Percentiles rank a stretch among this genome's conserved stretches.
These are phyloP conservation scores for Iris pallida DNA, from an alignment of 116 monocot species.

Conservation along the genomic window DNA sequence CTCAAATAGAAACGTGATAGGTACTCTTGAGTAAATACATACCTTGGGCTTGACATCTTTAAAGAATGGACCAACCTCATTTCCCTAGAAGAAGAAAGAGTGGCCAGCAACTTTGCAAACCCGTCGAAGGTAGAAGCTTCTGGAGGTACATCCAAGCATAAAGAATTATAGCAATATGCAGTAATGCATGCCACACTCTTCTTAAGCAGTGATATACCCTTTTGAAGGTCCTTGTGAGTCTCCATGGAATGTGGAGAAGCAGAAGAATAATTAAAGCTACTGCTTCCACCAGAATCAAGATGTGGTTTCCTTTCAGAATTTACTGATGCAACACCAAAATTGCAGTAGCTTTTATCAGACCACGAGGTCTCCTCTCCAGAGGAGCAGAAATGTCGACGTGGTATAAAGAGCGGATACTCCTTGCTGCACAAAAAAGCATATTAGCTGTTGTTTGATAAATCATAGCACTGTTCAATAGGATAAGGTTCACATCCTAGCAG, in stretches of 20 bases:
- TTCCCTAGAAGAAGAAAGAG: constrained; percentile 75
- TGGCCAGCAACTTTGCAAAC: constrained; percentile 71
- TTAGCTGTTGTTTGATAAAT: constrained; percentile 4
- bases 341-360: constrained; percentile 71
- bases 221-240: constrained; percentile 83
- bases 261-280: constrained; percentile 60
- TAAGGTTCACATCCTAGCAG: constrained; percentile 1
- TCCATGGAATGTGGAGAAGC: constrained; percentile 68
- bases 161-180: constrained; percentile 72
- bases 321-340: constrained; percentile 85
- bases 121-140: constrained; percentile 94
- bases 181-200: constrained; percentile 97
- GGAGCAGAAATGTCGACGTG: constrained; percentile 72
- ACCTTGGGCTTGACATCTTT: constrained; percentile 66
- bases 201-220: constrained; percentile 88
- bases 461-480: background rate
- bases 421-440: constrained; percentile 46
- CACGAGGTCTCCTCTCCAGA: constrained; percentile 67
- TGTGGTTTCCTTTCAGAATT: constrained; percentile 63
- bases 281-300: constrained; percentile 36
- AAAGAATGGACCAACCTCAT: constrained; percentile 46
- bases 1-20: no score
- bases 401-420: constrained; percentile 92
- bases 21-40: constrained; percentile 3
- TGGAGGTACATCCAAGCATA: constrained; percentile 67